Evolutionary conservation across 2,329 filamentous ascomycete species (phyloP), one percentile per base, ranked within the genome.

Genomic region (Leptographium wingfieldii): DNA sequence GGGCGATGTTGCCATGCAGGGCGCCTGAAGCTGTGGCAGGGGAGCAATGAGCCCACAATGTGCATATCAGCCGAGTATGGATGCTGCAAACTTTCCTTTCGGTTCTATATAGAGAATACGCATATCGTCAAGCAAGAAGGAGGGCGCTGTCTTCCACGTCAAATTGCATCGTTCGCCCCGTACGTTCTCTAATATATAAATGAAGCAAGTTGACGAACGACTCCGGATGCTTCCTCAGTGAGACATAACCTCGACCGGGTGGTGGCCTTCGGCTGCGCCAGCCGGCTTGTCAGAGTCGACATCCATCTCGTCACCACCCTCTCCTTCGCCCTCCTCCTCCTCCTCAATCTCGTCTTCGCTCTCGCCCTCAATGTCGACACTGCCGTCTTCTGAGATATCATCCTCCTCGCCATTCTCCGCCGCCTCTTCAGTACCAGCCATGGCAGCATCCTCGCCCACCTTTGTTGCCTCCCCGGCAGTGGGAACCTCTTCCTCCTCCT

Each of bases 1-100:
- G 2, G 79, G 71, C 67, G 77, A 80, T 52, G 79, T 84, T 69
- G 82, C 83, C 7, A 85, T 86, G 55, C 35, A 22, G n/a, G 57
- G 31, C 14, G 56, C 25, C 49, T 60, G 52, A 64, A 14, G 67
- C 67, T 19, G 66, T 66, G 19, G 76, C 75, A 48, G 16, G 16
- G 43, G 3, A 19, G 10, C 43, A 9, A 19, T 9, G 19, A 46
- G 14, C 43, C 43, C 12, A 16, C 40, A 19, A 16, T 7, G 14
- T 19, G 5, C 16, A 16, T n/a, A 7, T 25, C 46, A 11, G 46
- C 25, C n/a, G 31, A 31, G 31, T 9, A 27, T 19, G 48, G 48
- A 27, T 25, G 48, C 48, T 53, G 19, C 51, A 53, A 33, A 3
- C 27, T 33, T 46, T 19, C 16, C 22, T n/a, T 19, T 56, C 11